Conservation (phyloP, 495 filamentous ascomycete genomes). For the Umbilicaria muhlenbergii region DNA sequence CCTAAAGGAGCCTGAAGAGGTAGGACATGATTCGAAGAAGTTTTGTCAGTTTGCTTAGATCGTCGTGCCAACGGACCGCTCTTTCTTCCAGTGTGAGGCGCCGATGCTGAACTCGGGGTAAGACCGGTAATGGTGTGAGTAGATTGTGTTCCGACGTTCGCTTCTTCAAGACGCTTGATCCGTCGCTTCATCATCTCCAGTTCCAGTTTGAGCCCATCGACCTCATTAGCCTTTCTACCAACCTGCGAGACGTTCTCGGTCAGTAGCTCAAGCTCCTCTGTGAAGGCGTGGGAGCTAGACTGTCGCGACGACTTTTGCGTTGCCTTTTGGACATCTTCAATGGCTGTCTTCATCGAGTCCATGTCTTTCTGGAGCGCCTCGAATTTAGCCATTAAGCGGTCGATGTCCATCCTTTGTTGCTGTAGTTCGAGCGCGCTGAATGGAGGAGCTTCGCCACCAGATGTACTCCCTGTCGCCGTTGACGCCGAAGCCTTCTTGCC, state of each 20-base stretch:
- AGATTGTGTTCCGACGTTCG: constrained; percentile 27
- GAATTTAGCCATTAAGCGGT: no score
- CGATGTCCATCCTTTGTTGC: no score
- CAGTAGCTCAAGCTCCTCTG: background rate
- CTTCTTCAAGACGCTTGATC: constrained; percentile 3
- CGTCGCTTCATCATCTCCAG: constrained; percentile 6
- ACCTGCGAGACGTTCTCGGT: background rate
- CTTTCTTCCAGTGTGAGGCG: background rate
- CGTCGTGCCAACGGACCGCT: constrained; percentile 8
- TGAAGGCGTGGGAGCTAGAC: background rate
- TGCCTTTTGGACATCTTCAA: no score
- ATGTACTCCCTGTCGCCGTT: no score
- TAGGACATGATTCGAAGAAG: no score
- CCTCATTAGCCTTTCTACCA: background rate
- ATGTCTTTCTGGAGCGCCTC: no score
- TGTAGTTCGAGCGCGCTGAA: no score
- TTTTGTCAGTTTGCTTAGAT: background rate
- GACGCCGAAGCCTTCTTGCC: no score
- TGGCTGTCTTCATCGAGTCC: no score
- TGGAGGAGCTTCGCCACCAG: no score
- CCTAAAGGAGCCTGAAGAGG: no score
- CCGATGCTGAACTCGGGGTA: background rate
- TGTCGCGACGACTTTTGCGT: no score
- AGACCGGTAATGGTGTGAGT: background rate
- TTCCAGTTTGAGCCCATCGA: constrained; percentile 5